Evolutionary conservation across 2,329 filamentous ascomycete species (phyloP).

Genomic region (Monilinia laxa): DNA sequence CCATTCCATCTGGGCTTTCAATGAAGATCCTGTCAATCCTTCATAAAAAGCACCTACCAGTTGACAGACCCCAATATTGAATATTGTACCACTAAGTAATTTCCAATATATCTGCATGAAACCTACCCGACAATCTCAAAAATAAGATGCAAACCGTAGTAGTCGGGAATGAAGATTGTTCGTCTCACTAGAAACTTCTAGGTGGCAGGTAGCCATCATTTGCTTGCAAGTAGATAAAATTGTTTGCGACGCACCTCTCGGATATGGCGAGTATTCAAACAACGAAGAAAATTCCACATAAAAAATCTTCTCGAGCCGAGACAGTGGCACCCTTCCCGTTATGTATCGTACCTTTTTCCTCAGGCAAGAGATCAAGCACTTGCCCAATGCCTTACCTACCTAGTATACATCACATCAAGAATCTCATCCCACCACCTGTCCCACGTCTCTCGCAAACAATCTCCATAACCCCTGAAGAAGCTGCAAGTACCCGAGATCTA

Average conservation of each 20-base stretch:
- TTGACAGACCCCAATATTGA: conserved; percentile 6
- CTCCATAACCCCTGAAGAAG: conserved; percentile 7
- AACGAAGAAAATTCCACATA: neutral
- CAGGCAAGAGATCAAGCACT: neutral
- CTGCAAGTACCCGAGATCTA: conserved; percentile 19
- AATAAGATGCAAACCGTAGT: conserved; percentile 10
- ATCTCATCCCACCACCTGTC: conserved; percentile 7
- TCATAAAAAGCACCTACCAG: neutral
- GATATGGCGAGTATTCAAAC: conserved; percentile 16
- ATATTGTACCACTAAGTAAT: conserved; percentile 4
- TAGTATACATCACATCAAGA: neutral
- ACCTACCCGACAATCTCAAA: conserved; percentile 10
- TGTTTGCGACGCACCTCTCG: conserved; percentile 14
- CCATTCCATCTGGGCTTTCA: neutral
- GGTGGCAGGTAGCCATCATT: neutral
- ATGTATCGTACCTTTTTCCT: conserved; percentile 1
- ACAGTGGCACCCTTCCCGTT: no score
- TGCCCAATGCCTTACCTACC: neutral
- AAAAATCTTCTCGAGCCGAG: neutral
- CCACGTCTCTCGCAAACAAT: conserved; percentile 15
- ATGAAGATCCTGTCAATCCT: conserved; percentile 12
- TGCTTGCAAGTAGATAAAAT: neutral
- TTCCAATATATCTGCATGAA: conserved; percentile 12
- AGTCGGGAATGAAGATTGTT: conserved; percentile 7
- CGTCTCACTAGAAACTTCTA: conserved; percentile 3